These are phyloP conservation scores for Leccinum truebloodii DNA, from an alignment of 768 basidiomycete species.

Conservation along the genomic window DNA sequence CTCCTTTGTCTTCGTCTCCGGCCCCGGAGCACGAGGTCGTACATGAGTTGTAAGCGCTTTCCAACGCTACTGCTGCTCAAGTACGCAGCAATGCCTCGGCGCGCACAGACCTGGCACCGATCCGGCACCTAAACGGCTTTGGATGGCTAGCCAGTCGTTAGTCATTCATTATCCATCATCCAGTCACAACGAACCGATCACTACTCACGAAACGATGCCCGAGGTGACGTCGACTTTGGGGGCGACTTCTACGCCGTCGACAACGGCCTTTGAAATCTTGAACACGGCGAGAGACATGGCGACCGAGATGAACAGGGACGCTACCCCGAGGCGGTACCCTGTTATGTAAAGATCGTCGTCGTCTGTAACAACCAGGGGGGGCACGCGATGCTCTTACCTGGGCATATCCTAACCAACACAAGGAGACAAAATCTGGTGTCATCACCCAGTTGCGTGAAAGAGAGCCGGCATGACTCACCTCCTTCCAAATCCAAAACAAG, in stretches of 20 bases:
- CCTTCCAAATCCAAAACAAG: slow-evolving; percentile 33
- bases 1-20: not conserved
- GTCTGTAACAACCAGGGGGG: not conserved
- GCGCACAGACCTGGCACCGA: slow-evolving; percentile 52
- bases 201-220: slow-evolving; percentile 46
- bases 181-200: not conserved
- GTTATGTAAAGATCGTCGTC: not conserved
- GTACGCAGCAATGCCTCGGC: slow-evolving; percentile 24
- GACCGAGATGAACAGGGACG: slow-evolving; percentile 26
- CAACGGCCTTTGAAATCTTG: slow-evolving; percentile 41
- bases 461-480: slow-evolving; percentile 13
- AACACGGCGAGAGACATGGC: slow-evolving; percentile 48
- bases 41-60: not conserved
- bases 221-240: slow-evolving; percentile 45
- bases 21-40: not conserved
- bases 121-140: slow-evolving; percentile 55
- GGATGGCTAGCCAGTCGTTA: slow-evolving; percentile 39
- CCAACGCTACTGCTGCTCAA: not conserved
- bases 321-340: slow-evolving; percentile 34
- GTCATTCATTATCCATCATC: not conserved
- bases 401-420: slow-evolving; percentile 16
- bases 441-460: not conserved
- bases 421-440: not conserved
- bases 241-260: slow-evolving; percentile 42
- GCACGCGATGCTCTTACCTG: slow-evolving; percentile 12